Evolutionary conservation across 805 yeast genomes (phyloP).

Genomic region (Hanseniaspora jakobsenii): DNA sequence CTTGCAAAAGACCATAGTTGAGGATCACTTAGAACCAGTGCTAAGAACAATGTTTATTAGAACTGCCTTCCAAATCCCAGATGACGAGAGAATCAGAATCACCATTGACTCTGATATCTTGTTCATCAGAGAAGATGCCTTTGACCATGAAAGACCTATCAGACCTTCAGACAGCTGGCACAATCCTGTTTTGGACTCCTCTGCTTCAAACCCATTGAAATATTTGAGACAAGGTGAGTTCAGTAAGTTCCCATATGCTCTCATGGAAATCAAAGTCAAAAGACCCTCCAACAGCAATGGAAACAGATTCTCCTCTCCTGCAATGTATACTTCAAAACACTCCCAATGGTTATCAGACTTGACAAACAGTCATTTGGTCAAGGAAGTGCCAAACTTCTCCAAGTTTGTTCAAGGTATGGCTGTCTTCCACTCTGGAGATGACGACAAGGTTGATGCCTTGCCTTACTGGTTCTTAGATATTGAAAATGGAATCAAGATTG

Average conservation of each 20-base stretch:
- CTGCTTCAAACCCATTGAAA: conserved; percentile 54
- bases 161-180: conserved; percentile 88
- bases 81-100: conserved; percentile 84
- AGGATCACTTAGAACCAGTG: conserved; percentile 66
- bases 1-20: conserved; percentile 50
- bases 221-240: conserved; percentile 77
- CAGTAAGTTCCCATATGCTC: conserved; percentile 70
- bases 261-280: conserved; percentile 72
- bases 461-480: conserved; percentile 94
- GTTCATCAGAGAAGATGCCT: conserved; percentile 81
- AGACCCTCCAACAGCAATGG: conserved; percentile 29
- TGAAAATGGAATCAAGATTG: conserved; percentile 61
- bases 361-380: conserved; percentile 69
- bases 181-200: conserved; percentile 76
- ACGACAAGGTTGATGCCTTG: conserved; percentile 63
- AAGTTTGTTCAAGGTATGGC: conserved; percentile 91
- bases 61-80: conserved; percentile 96
- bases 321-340: conserved; percentile 31
- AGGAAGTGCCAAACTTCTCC: conserved; percentile 88
- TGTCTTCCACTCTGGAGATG: conserved; percentile 76
- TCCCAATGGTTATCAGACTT: conserved; percentile 77
- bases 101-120: conserved; percentile 79
- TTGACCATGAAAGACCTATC: conserved; percentile 73
- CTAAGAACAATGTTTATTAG: conserved; percentile 78
- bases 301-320: conserved; percentile 26